Base-by-base conservation (phyloP, 441 rosid species). In the Corymbia calophylla region DNA sequence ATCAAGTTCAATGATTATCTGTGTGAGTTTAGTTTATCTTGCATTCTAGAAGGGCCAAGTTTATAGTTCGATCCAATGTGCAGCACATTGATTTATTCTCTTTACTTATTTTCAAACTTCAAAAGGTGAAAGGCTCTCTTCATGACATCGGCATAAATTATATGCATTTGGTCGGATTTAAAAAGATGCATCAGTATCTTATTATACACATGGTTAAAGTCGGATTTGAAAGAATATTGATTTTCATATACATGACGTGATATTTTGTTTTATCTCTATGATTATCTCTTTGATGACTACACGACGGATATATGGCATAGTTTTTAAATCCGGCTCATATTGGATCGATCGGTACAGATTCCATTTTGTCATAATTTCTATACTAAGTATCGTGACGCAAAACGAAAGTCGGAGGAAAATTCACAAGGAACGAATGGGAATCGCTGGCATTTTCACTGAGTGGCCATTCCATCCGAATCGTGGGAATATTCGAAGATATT, bases 231-330 rank as follows among this genome's bases (percentile, higher is more conserved):
- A 12, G 68, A 11, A 31, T 60, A 16, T 73, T 39, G 9, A 49
- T 17, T 39, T 5, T 0, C 6, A 13, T 21, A 44, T 15, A 21
- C 1, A 0, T 1, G 5, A 73, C 1, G 29, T 11, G 82, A 21
- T 29, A 11, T 9, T 73, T 11, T 7, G 0, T 9, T 73, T 4
- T 73, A 2, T 7, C 6, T 13, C 23, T 7, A 23, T 54, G 23
- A 19, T 4, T 1, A 4, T 55, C 4, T 35, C 39, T 35, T 35
- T 35, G 39, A 35, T 35, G 39, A 35, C 39, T 35, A 9, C 23
- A 55, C 2, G 25, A 9, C n/a, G 9, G 1, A 19, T 1, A 8
- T 9, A 8, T 7, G 15, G 2, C 23, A 73, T 19, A 19, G 25
- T 39, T 23, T 73, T 73, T 73, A 3, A 3, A 19, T 4, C 5